Evolutionary conservation across 2,329 filamentous ascomycete genomes (phyloP), one percentile per base, ranked within the genome.

Genomic region (Alternaria alternata): DNA sequence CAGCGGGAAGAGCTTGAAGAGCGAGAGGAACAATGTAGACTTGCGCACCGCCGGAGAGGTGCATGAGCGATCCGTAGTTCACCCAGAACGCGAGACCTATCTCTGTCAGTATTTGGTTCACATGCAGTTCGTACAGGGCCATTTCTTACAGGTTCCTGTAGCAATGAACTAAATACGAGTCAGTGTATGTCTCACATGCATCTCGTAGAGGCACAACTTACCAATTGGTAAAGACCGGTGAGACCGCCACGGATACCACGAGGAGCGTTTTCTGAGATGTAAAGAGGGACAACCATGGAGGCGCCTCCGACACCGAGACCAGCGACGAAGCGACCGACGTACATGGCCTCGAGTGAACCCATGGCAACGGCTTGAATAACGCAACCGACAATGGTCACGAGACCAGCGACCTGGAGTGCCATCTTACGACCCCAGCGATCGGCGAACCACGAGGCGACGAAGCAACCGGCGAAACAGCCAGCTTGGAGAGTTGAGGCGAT

Each of bases 401-500:
- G 41, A 28, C 88, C 87, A 6, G 86, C 83, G 18, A 80, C 75
- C 22, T 91, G 81, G 30, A 92, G 80, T 24, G 82, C 81, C 14
- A 64, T 69, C 46, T 85, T 84, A 52, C 89, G 84, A 16, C 89
- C 89, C 66, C 78, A 86, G 64, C 73, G 78, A 66, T 88, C 86
- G 5, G 86, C 82, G 43, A 85, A 68, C 80, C 82, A 86, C 34
- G 82, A 83, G 7, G 85, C 84, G n/a, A 86, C 62, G 63, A 91
- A 81, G 59, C 87, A 87, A 36, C 88, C 88, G 53, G 86, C 81
- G 74, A 91, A 91, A 63, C 87, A 89, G 51, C 89, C 89, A 42
- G 85, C 88, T 77, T 91, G 89, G 9, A 91, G 83, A 0, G 87
- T 89, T n/a, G 88, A 90, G 28, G 91, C 89, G 59, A 92, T 88